A percentile compares a stretch with the other conserved stretches of the same genome.
Conservation (phyloP, 805 yeast genomes). For the Candida corydali region DNA sequence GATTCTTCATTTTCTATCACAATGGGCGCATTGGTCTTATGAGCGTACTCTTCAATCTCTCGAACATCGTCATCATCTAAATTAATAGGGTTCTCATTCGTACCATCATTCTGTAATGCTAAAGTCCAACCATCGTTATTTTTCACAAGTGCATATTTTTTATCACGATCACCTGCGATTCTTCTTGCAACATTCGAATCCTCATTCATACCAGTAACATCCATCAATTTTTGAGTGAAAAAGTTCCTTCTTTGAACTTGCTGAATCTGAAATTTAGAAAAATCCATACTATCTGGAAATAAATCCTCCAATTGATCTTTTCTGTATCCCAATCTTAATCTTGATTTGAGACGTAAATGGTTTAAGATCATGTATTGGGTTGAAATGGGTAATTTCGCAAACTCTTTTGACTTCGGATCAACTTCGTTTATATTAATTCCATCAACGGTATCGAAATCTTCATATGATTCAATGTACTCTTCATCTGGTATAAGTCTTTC, state of each 20-base stretch:
- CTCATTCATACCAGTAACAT: conserved; percentile 73
- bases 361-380: conserved; percentile 87
- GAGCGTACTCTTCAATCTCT: conserved; percentile 3
- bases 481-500: conserved; percentile 69
- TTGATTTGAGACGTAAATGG: conserved; percentile 73
- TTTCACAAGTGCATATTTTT: conserved; percentile 68
- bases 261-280: conserved; percentile 87
- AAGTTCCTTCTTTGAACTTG: conserved; percentile 90
- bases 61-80: conserved; percentile 41
- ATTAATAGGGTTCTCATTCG: conserved; percentile 45
- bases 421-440: conserved; percentile 67
- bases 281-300: conserved; percentile 84
- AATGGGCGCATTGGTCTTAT: conserved; percentile 1
- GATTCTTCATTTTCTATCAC: neutral
- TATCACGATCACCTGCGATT: conserved; percentile 79
- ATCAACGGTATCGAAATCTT: conserved; percentile 54
- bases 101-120: conserved; percentile 46
- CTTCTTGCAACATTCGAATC: conserved; percentile 49
- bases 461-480: conserved; percentile 61
- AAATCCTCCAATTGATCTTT: conserved; percentile 80
- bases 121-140: conserved; percentile 84
- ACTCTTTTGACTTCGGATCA: conserved; percentile 81
- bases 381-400: conserved; percentile 69
- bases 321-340: conserved; percentile 92
- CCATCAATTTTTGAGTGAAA: conserved; percentile 83